Conservation (phyloP, 2,329 filamentous ascomycete species). For the Aspergillus pseudotamarii region DNA sequence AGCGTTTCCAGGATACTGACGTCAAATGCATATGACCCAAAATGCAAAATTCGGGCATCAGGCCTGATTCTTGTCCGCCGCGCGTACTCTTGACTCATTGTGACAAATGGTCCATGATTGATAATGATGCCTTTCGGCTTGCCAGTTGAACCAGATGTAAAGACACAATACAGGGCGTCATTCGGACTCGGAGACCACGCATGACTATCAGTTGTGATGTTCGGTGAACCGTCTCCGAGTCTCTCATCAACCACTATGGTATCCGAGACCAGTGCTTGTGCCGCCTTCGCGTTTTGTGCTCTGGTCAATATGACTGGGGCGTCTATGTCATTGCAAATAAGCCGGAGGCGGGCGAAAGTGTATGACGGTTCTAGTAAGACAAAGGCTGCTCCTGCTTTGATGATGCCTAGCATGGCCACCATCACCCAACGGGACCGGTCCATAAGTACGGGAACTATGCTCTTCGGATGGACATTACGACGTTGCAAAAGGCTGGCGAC, state of each 20-base stretch:
- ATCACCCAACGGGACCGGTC: background rate
- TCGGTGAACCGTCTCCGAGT: background rate
- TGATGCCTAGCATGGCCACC: background rate
- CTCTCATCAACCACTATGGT: too few species aligned
- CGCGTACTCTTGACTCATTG: too few species aligned
- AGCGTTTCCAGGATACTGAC: constrained; percentile 7
- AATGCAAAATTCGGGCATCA: background rate
- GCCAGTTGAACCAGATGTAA: background rate
- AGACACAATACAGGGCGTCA: background rate
- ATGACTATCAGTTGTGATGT: background rate
- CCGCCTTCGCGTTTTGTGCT: background rate
- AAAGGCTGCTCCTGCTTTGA: background rate
- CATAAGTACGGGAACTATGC: background rate
- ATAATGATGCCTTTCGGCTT: background rate
- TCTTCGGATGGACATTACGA: background rate
- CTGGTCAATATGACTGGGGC: background rate
- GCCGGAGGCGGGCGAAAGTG: background rate
- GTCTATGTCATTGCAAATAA: background rate
- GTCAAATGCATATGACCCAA: background rate
- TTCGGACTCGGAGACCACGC: background rate
- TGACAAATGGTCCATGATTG: background rate
- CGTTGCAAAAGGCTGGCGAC: background rate
- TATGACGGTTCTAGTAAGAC: background rate
- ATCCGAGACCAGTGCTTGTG: background rate
- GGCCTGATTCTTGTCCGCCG: background rate